These are phyloP conservation scores for Globisporangium echinulatum DNA, from an alignment of 352 stramenopile genomes.

Conservation along the genomic window DNA sequence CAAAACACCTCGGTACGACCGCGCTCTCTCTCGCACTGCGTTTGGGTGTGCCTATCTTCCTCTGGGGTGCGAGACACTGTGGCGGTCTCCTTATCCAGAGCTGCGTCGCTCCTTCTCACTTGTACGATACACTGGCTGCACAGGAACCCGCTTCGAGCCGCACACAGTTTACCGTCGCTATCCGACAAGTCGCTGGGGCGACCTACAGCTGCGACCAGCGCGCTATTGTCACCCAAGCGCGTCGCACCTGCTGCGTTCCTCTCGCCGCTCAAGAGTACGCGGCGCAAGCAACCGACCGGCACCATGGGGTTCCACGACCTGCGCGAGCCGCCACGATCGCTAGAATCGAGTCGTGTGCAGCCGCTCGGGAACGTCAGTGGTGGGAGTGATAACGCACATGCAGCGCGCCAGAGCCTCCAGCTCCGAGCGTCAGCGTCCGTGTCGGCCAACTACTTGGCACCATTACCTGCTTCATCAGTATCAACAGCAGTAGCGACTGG, in stretches of 20 bases:
- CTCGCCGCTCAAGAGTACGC: constrained; percentile 23
- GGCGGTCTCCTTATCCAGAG: neutral
- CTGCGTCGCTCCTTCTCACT: neutral
- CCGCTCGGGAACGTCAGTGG: neutral
- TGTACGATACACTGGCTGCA: neutral
- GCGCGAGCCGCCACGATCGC: neutral
- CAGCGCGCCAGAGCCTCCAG: neutral
- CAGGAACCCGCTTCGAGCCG: constrained; percentile 12
- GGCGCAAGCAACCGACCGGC: neutral
- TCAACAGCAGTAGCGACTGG: neutral
- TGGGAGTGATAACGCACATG: neutral
- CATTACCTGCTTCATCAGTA: no score
- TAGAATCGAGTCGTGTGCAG: neutral
- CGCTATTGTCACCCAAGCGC: constrained; percentile 13
- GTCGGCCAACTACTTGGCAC: neutral
- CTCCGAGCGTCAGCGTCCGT: neutral
- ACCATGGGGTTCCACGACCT: constrained; percentile 6
- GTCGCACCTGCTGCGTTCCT: constrained; percentile 18
- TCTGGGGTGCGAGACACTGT: neutral
- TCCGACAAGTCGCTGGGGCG: neutral
- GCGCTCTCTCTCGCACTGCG: no score
- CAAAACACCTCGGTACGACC: constrained; percentile 15
- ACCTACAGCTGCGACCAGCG: neutral
- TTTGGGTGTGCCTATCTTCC: no score
- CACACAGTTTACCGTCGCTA: constrained; percentile 31